phyloP scores from a whole-genome alignment of 495 filamentous ascomycete genomes.

The Penicillium waksmanii region DNA sequence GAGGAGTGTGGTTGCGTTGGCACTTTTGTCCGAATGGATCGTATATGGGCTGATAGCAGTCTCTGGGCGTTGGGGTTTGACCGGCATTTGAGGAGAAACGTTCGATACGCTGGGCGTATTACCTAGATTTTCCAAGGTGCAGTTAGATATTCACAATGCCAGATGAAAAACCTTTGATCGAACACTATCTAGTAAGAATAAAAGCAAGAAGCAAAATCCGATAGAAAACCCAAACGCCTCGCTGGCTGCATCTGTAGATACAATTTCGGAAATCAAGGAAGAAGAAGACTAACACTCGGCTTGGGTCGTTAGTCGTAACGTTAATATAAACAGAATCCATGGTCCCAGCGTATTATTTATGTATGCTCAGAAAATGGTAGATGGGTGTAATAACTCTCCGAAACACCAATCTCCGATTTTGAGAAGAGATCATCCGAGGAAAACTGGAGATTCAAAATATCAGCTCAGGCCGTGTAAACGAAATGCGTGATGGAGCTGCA shows the following conservation, averaged over 20 bases:
- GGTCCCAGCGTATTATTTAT: no score
- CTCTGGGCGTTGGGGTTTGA: background rate
- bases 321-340: no score
- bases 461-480: background rate
- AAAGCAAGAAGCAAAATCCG: background rate
- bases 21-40: background rate
- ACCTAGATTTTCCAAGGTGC: background rate
- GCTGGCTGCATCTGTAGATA: background rate
- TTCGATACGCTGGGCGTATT: background rate
- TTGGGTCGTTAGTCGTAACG: background rate
- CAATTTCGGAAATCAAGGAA: background rate
- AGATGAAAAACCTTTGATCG: constrained; percentile 9
- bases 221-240: background rate
- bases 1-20: background rate
- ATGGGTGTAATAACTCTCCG: background rate
- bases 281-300: background rate
- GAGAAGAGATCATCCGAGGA: constrained; percentile 9
- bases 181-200: constrained; percentile 8
- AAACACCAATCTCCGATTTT: background rate
- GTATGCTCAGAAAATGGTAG: background rate
- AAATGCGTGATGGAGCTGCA: constrained; percentile 18
- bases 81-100: background rate
- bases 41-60: background rate
- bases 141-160: constrained; percentile 12
- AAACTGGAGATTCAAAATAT: constrained; percentile 3